Evolutionary conservation across 2,329 filamentous ascomycete species (phyloP).

Genomic region (Incumbomyces lentus): DNA sequence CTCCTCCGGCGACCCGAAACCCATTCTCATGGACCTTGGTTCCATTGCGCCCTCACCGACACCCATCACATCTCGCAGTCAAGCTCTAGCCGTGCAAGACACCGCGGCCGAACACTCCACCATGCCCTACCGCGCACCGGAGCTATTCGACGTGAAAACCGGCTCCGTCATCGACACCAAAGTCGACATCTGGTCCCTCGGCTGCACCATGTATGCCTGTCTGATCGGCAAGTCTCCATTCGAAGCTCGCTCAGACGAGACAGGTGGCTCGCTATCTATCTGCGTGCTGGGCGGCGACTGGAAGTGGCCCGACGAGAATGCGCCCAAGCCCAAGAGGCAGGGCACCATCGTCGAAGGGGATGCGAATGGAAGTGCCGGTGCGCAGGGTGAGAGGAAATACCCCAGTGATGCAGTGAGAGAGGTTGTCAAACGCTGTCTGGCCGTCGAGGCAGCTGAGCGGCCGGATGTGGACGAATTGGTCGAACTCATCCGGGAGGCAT

Average conservation of each 20-base stretch:
- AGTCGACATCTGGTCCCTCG: constrained; percentile 94
- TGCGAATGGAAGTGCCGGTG: constrained; percentile 15
- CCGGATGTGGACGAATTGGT: constrained; percentile 83
- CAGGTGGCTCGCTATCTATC: constrained; percentile 82
- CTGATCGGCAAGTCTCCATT: constrained; percentile 95
- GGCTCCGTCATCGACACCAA: constrained; percentile 87
- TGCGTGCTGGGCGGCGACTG: constrained; percentile 91
- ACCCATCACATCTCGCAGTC: constrained; percentile 76
- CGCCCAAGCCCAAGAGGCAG: constrained; percentile 44
- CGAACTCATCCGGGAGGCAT: constrained; percentile 61
- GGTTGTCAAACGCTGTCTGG: constrained; percentile 75
- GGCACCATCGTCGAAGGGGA: constrained; percentile 15
- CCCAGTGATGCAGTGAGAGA: constrained; percentile 75
- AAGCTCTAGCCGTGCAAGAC: constrained; percentile 88
- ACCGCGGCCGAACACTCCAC: constrained; percentile 91
- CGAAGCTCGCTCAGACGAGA: constrained; percentile 90
- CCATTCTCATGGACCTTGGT: constrained; percentile 95
- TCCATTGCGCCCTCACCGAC: constrained; percentile 80
- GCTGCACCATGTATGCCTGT: constrained; percentile 95
- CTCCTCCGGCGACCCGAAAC: constrained; percentile 35
- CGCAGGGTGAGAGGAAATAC: constrained; percentile 37
- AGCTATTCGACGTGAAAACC: constrained; percentile 96
- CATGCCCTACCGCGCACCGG: constrained; percentile 95
- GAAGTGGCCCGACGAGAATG: constrained; percentile 83
- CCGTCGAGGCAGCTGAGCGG: constrained; percentile 75